These are phyloP conservation scores for Aspergillus saccharolyticus DNA, from an alignment of 495 filamentous ascomycete species.

Conservation along the genomic window DNA sequence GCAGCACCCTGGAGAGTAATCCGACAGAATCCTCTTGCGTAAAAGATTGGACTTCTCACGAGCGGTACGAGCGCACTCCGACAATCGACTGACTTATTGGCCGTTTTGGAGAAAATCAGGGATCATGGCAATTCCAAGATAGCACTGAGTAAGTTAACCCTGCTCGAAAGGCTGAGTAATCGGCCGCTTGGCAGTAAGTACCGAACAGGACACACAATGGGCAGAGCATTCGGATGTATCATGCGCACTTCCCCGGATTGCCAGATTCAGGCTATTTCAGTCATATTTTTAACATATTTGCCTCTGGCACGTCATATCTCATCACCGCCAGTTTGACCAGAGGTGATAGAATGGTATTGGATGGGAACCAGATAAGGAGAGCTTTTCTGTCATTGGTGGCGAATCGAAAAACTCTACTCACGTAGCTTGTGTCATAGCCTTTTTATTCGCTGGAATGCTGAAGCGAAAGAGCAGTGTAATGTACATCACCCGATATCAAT, in stretches of 20 bases:
- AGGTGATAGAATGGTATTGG: too few relatives aligned
- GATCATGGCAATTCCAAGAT: too few relatives aligned
- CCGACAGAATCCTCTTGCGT: background rate
- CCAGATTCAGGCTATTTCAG: slow-evolving; percentile 2
- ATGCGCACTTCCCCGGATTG: background rate
- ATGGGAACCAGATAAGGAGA: background rate
- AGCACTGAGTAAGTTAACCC: too few relatives aligned
- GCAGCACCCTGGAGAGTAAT: background rate
- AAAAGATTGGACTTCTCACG: background rate
- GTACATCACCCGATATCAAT: background rate
- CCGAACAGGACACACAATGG: background rate
- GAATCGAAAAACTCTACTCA: background rate
- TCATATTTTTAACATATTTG: slow-evolving; percentile 8
- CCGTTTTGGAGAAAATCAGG: background rate
- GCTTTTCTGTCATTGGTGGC: background rate
- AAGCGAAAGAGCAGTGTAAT: background rate
- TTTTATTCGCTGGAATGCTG: background rate
- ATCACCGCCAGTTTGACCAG: too few relatives aligned
- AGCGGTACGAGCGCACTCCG: background rate
- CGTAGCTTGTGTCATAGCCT: background rate
- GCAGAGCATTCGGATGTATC: slow-evolving; percentile 3
- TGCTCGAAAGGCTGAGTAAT: background rate
- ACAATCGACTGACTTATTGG: slow-evolving; percentile 8
- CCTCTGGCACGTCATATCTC: slow-evolving; percentile 13
- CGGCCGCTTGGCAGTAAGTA: background rate